A percentile compares a stretch with the other conserved stretches of the same genome.
These are phyloP conservation scores for Hypseocharis bilobata DNA, from an alignment of 441 rosid species.

Conservation along the genomic window DNA sequence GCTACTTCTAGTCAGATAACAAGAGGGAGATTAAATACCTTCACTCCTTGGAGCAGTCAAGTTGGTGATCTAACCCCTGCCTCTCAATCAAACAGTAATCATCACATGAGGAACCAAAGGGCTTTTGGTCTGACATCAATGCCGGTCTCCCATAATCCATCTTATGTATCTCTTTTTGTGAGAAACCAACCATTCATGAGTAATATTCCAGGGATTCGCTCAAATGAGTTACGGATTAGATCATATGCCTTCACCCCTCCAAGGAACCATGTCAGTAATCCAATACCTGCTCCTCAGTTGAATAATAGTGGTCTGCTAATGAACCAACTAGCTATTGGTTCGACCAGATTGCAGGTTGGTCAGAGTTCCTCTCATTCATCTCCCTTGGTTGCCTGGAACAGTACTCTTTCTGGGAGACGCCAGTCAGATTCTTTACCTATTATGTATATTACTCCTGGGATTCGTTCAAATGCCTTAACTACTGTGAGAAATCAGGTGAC, in stretches of 20 bases:
- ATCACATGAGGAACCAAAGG: background rate
- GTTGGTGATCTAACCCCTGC: background rate
- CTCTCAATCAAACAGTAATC: background rate
- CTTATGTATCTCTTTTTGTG: background rate
- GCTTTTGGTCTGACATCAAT: background rate
- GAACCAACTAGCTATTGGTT: too few relatives aligned
- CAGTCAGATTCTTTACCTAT: too few relatives aligned
- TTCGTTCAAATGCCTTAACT: too few relatives aligned
- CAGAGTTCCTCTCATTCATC: too few relatives aligned
- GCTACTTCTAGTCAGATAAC: background rate
- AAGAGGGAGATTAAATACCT: background rate
- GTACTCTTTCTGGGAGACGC: too few relatives aligned
- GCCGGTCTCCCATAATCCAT: background rate
- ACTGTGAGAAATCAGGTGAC: too few relatives aligned
- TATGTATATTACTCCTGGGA: too few relatives aligned
- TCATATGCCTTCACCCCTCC: background rate
- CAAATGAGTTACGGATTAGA: background rate
- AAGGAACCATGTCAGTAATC: background rate
- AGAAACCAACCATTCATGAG: background rate
- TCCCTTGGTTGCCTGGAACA: too few relatives aligned
- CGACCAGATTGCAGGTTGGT: too few relatives aligned
- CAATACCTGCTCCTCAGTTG: background rate
- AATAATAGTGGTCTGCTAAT: too few relatives aligned
- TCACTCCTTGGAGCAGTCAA: background rate
- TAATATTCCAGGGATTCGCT: background rate